Evolutionary conservation across 2,329 filamentous ascomycete species (phyloP).

Genomic region (Albophoma yamanashiensis): DNA sequence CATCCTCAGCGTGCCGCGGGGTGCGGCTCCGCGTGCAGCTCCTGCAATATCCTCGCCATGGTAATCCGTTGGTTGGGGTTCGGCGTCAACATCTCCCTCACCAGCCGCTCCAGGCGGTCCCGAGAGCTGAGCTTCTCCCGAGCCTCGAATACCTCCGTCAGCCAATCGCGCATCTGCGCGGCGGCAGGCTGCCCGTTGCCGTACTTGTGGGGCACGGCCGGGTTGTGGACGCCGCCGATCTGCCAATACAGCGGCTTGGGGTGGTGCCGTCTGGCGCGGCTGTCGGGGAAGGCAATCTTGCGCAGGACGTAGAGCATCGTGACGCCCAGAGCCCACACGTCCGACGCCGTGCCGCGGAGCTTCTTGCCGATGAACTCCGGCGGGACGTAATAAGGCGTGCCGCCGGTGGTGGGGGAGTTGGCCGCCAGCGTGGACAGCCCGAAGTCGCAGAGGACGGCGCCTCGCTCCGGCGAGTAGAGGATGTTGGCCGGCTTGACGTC

Average conservation of each 20-base stretch:
- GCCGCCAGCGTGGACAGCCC: slow-evolving; percentile 39
- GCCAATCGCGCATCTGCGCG: slow-evolving; percentile 45
- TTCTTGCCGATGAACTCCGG: slow-evolving; percentile 49
- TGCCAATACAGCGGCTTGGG: slow-evolving; percentile 45
- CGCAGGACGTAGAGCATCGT: slow-evolving; percentile 50
- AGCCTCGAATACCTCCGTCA: slow-evolving; percentile 40
- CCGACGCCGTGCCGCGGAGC: slow-evolving; percentile 41
- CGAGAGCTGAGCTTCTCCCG: slow-evolving; percentile 31
- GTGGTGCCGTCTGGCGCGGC: slow-evolving; percentile 34
- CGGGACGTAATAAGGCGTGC: slow-evolving; percentile 51
- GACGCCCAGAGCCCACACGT: slow-evolving; percentile 49
- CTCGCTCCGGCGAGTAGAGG: slow-evolving; percentile 45
- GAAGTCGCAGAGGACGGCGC: slow-evolving; percentile 51
- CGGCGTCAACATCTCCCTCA: slow-evolving; percentile 43
- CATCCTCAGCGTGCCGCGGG: slow-evolving; percentile 1
- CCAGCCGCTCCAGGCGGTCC: slow-evolving; percentile 39
- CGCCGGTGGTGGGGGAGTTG: slow-evolving; percentile 38
- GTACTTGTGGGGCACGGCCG: slow-evolving; percentile 16
- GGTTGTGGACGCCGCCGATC: slow-evolving; percentile 44
- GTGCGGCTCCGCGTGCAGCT: slow-evolving; percentile 24
- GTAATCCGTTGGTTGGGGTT: slow-evolving; percentile 41
- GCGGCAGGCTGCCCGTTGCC: slow-evolving; percentile 30
- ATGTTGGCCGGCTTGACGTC: slow-evolving; percentile 55
- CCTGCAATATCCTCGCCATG: slow-evolving; percentile 38
- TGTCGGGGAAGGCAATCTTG: slow-evolving; percentile 45